Evolutionary conservation across 2,329 filamentous ascomycete genomes (phyloP).

Genomic region (Myrmaecium sp.): DNA sequence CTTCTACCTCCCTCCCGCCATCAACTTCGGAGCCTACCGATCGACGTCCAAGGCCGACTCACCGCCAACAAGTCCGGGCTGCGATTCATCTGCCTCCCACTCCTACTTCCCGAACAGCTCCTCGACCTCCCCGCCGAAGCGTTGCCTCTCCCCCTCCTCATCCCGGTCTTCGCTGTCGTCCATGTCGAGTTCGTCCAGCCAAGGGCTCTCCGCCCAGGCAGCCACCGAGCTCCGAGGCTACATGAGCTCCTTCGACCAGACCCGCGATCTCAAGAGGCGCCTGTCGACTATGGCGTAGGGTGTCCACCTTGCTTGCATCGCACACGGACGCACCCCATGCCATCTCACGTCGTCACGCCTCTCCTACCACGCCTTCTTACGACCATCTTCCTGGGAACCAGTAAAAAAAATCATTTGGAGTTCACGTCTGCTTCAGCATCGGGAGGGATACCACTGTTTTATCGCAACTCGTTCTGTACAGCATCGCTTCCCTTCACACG

Average conservation of each 20-base stretch:
- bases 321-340: no score
- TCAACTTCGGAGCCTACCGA: constrained; percentile 54
- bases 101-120: constrained; percentile 20
- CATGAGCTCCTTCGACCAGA: constrained; percentile 75
- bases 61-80: constrained; percentile 28
- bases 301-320: no score
- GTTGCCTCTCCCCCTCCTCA: constrained; percentile 42
- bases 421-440: no score
- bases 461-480: no score
- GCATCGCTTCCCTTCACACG: no score
- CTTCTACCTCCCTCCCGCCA: constrained; percentile 57
- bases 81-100: constrained; percentile 12
- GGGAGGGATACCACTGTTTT: no score
- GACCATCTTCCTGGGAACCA: no score
- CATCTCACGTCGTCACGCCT: no score
- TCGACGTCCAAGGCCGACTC: constrained; percentile 30
- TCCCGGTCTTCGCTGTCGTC: constrained; percentile 76
- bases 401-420: no score
- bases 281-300: no score
- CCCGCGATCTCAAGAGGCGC: constrained; percentile 40
- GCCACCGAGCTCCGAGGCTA: constrained; percentile 70
- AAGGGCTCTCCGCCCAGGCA: constrained; percentile 55
- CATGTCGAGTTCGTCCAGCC: constrained; percentile 40
- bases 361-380: no score
- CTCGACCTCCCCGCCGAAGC: constrained; percentile 19